Base-by-base conservation (phyloP, 2,329 filamentous ascomycete genomes). In the Pseudophaeomoniella oleicola region DNA sequence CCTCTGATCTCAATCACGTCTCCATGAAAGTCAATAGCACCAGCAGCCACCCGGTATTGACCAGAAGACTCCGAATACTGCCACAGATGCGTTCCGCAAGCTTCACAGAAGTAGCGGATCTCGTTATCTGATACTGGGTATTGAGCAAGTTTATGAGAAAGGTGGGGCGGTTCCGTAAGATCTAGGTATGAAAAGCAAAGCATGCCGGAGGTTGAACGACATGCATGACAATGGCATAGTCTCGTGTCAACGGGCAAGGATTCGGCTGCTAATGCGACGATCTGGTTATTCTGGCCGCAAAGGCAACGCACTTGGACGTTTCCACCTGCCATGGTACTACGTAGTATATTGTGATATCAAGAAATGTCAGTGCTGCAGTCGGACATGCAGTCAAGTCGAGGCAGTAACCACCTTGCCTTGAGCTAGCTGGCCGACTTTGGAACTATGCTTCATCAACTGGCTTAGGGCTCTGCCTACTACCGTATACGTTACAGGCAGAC, bases 201-300 rank as follows among this genome's bases (percentile, higher is more conserved):
- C 9, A 63, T 53, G 14, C 70, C 70, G 13, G 63, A 64, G 18
- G 58, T 55, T 32, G 56, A 56, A 12, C 69, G 62, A 49, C 69
- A 75, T 16, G 51, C 57, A 40, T 52, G 50, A 55, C 71, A 74
- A 46, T 72, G 65, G 49, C 70, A 74, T 42, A 73, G 42, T 35
- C 54, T 19, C 3, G 33, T 35, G 13, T 32, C 19, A 19, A 40
- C 30, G 19, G 44, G 44, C 3, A 46, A 31, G 4, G 19, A 22
- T 27, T 37, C 37, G 27, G 37, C 36, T 10, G 31, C 30, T 30
- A 48, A 36, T 29, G 38, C 37, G 10, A 46, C 32, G 17, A 27
- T 38, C 19, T 43, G 40, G 3, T 37, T 37, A 22, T 41, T 38
- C 27, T 39, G 40, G 16, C 43, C 44, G 37, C 46, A 48, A 16